Conservation (phyloP, 1,139 yeast species). For the Pichia inconspicua region DNA sequence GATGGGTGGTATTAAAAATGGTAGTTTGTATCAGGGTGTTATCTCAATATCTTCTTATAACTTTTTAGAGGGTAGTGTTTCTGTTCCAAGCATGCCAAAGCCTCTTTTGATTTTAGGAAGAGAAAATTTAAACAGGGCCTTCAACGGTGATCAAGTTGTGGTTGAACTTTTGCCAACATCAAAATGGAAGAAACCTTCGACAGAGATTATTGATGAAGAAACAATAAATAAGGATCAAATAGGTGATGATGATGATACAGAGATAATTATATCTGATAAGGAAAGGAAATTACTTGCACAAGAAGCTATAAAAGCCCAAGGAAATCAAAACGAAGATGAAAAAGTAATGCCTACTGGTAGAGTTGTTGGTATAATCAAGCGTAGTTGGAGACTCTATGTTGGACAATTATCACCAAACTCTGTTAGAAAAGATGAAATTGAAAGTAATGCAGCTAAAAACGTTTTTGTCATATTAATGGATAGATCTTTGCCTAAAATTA, state of each 20-base stretch:
- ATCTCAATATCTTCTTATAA: conserved; percentile 79
- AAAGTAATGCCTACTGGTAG: conserved; percentile 83
- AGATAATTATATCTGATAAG: conserved; percentile 55
- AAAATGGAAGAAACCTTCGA: conserved; percentile 84
- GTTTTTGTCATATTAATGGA: conserved; percentile 90
- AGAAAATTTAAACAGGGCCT: conserved; percentile 79
- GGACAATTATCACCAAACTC: conserved; percentile 88
- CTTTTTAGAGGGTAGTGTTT: conserved; percentile 79
- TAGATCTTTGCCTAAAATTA: conserved; percentile 73
- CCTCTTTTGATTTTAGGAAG: conserved; percentile 81
- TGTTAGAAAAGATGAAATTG: conserved; percentile 42
- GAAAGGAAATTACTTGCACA: conserved; percentile 70
- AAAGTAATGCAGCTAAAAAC: conserved; percentile 55
- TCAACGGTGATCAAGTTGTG: conserved; percentile 86
- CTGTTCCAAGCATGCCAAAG: conserved; percentile 64
- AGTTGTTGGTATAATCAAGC: conserved; percentile 78
- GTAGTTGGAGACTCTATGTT: conserved; percentile 95
- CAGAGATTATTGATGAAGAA: conserved; percentile 71
- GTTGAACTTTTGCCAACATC: conserved; percentile 81
- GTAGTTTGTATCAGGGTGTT: conserved; percentile 79
- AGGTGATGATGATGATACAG: conserved; percentile 47
- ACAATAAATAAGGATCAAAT: conserved; percentile 53
- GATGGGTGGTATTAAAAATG: conserved; percentile 85
- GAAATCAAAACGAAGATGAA: conserved; percentile 31
- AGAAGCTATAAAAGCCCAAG: conserved; percentile 62